A percentile compares a stretch with the other conserved stretches of the same genome.
These are phyloP conservation scores for Penstemon davidsonii DNA, from an alignment of 257 asterid genomes.

Conservation along the genomic window DNA sequence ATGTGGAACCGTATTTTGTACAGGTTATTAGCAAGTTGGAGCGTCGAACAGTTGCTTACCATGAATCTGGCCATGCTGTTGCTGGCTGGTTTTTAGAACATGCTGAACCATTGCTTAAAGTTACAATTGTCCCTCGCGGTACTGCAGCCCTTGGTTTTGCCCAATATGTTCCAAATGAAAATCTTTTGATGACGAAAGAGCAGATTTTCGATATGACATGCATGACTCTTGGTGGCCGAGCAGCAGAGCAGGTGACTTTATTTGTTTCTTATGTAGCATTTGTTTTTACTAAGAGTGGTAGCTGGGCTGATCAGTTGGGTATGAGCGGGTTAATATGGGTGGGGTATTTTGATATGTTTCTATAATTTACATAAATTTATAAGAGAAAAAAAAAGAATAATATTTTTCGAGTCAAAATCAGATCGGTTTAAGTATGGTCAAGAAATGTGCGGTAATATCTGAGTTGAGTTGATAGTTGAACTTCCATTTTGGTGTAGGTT, in stretches of 20 bases:
- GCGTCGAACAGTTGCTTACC: constrained; percentile 76
- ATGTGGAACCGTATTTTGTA: constrained; percentile 9
- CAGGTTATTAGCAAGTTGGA: constrained; percentile 78
- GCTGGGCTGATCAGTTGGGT: too few relatives aligned
- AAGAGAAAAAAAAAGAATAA: too few relatives aligned
- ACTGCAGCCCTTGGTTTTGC: constrained; percentile 88
- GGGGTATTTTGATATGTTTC: too few relatives aligned
- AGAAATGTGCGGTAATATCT: too few relatives aligned
- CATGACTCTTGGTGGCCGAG: constrained; percentile 91
- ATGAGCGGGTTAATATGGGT: too few relatives aligned
- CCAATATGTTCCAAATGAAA: constrained; percentile 77
- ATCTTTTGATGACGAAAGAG: constrained; percentile 78
- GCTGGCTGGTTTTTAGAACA: constrained; percentile 85
- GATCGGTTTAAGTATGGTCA: too few relatives aligned
- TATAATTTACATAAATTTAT: too few relatives aligned
- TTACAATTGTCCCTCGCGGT: constrained; percentile 86
- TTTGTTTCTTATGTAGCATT: too few relatives aligned
- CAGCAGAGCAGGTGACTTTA: constrained; percentile 73
- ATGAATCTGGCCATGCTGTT: constrained; percentile 90
- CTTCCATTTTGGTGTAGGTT: constrained; percentile 44
- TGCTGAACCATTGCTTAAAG: constrained; percentile 80
- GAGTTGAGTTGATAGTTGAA: too few relatives aligned
- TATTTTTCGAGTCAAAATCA: too few relatives aligned
- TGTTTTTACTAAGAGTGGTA: background rate
- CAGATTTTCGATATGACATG: constrained; percentile 81